A percentile compares a stretch with the other conserved stretches of the same genome.
Evolutionary conservation across 2,329 filamentous ascomycete genomes (phyloP).

Genomic region (Aspergillus clavatus): DNA sequence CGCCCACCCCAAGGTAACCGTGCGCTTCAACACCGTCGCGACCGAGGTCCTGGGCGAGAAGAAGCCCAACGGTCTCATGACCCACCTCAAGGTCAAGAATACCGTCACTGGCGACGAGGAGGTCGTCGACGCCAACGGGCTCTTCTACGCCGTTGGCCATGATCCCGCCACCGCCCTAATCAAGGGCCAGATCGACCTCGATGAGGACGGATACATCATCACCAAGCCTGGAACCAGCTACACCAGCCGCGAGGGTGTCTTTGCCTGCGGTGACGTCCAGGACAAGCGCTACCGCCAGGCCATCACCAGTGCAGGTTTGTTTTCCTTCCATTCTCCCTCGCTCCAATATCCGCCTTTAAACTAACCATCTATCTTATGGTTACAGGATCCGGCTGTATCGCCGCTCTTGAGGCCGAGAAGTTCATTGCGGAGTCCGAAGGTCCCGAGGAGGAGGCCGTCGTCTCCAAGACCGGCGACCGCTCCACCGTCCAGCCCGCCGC

Average conservation of each 20-base stretch:
- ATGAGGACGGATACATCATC: conserved; percentile 84
- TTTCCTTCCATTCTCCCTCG: conserved; percentile 1
- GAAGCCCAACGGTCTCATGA: conserved; percentile 73
- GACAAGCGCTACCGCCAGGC: conserved; percentile 98
- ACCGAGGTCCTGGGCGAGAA: conserved; percentile 80
- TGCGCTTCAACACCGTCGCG: conserved; percentile 77
- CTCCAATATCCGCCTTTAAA: too few relatives aligned
- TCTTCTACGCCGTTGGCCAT: conserved; percentile 97
- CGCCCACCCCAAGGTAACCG: conserved; percentile 81
- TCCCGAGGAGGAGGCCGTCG: conserved; percentile 36
- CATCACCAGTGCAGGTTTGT: conserved; percentile 90
- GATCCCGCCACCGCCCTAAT: conserved; percentile 88
- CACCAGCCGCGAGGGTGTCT: conserved; percentile 87
- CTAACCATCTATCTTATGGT: conserved; percentile 24
- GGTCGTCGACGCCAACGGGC: conserved; percentile 80
- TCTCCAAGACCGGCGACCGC: conserved; percentile 46
- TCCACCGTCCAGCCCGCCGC: conserved; percentile 31
- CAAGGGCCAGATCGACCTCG: conserved; percentile 83
- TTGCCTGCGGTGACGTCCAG: conserved; percentile 95
- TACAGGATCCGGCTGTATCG: conserved; percentile 84
- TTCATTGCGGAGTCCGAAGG: conserved; percentile 74
- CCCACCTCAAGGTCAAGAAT: conserved; percentile 77
- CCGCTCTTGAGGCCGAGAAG: conserved; percentile 92
- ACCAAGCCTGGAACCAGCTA: conserved; percentile 83
- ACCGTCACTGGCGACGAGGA: conserved; percentile 69